Percentiles rank a stretch among this genome's conserved stretches.
Conservation (phyloP, 306 rosid genomes). For the Cicer bijugum region DNA sequence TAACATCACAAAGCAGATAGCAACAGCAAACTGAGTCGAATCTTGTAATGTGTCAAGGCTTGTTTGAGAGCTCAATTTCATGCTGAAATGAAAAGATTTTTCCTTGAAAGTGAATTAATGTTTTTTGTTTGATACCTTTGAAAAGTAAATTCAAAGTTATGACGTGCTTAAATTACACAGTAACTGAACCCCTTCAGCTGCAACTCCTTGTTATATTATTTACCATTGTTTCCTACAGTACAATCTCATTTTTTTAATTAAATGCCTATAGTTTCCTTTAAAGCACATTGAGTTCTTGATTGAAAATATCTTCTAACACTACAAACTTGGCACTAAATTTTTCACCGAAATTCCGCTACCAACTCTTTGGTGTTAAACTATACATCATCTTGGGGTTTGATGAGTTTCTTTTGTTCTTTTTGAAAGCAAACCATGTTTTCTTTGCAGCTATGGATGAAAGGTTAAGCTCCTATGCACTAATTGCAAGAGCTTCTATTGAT, state of each 20-base stretch:
- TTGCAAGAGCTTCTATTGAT: conserved; percentile 84
- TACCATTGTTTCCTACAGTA: background rate
- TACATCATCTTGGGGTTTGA: conserved; percentile 15
- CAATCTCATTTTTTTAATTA: conserved; percentile 34
- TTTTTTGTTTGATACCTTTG: background rate
- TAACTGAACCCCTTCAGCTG: conserved; percentile 10
- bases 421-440: conserved; percentile 26
- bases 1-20: conserved; percentile 35
- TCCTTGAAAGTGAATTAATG: conserved; percentile 20
- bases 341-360: background rate
- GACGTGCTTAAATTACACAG: conserved; percentile 12
- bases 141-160: conserved; percentile 33
- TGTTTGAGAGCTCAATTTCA: conserved; percentile 31
- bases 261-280: conserved; percentile 22
- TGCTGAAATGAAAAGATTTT: conserved; percentile 36
- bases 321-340: background rate
- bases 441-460: conserved; percentile 98
- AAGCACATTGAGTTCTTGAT: conserved; percentile 13
- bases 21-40: conserved; percentile 25
- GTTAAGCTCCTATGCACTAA: conserved; percentile 87
- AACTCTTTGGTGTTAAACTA: background rate
- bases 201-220: conserved; percentile 31
- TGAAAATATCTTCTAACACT: conserved; percentile 25
- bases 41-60: conserved; percentile 30
- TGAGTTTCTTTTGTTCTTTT: conserved; percentile 36